Evolutionary conservation across 495 filamentous ascomycete species (phyloP).

Genomic region (Neurospora sp.): DNA sequence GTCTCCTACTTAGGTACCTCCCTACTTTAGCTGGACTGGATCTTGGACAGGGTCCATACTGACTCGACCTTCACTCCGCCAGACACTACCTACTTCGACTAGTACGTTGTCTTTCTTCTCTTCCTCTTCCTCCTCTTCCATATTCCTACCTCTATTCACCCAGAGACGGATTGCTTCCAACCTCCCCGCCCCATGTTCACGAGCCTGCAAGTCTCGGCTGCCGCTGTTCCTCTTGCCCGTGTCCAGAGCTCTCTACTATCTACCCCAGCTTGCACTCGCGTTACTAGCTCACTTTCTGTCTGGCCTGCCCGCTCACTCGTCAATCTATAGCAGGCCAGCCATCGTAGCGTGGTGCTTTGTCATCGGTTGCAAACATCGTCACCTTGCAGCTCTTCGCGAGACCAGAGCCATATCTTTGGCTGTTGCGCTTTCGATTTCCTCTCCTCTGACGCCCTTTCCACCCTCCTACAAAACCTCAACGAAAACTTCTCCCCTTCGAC

Average conservation of each 20-base stretch:
- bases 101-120: not conserved
- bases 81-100: not conserved
- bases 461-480: not conserved
- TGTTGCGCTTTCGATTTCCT: not conserved
- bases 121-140: not conserved
- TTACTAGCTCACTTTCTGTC: not conserved
- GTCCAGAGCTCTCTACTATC: not conserved
- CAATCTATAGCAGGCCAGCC: not conserved
- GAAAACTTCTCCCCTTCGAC: not conserved
- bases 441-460: not conserved
- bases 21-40: not conserved
- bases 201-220: not conserved
- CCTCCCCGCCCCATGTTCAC: not conserved
- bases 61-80: not conserved
- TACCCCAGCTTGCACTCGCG: not conserved
- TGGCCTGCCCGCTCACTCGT: not conserved
- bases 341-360: not conserved
- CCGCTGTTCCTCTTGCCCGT: not conserved
- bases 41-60: not conserved
- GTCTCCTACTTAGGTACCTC: not conserved
- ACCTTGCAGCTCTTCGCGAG: not conserved
- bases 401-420: not conserved
- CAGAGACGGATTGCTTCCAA: not conserved
- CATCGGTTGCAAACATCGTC: not conserved
- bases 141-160: not conserved